A percentile compares a stretch with the other conserved stretches of the same genome.
These are phyloP conservation scores for Lachancea quebecensis DNA, from an alignment of 805 yeast genomes.

Conservation along the genomic window DNA sequence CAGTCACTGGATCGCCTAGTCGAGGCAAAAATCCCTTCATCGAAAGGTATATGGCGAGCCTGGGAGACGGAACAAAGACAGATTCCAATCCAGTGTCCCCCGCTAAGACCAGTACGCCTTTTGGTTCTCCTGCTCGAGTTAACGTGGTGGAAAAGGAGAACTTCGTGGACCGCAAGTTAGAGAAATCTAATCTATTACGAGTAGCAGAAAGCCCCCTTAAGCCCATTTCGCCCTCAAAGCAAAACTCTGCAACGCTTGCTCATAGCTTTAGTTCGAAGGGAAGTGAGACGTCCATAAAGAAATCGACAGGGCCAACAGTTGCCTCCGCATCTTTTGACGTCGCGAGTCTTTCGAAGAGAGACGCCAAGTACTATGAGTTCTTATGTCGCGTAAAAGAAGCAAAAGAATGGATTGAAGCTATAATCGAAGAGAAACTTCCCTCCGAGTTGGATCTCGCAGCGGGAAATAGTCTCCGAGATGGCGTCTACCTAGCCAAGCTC, in stretches of 20 bases:
- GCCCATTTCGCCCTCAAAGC: neutral
- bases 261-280: neutral
- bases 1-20: constrained; percentile 18
- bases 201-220: neutral
- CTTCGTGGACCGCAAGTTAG: neutral
- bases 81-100: constrained; percentile 19
- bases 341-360: constrained; percentile 9
- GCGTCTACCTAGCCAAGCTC: constrained; percentile 75
- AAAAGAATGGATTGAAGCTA: constrained; percentile 68
- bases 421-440: constrained; percentile 52
- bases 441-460: constrained; percentile 45
- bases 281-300: neutral
- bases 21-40: constrained; percentile 9
- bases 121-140: neutral
- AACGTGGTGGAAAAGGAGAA: neutral
- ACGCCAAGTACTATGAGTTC: constrained; percentile 60
- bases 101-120: constrained; percentile 7
- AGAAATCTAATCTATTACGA: neutral
- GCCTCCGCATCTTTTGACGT: neutral
- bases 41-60: constrained; percentile 23
- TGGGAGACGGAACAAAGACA: constrained; percentile 13
- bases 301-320: neutral
- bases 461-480: constrained; percentile 68
- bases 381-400: constrained; percentile 75
- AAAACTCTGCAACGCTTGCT: neutral